These are phyloP conservation scores for Austroboletus niveus DNA, from an alignment of 1,284 basidiomycete genomes.

Conservation along the genomic window DNA sequence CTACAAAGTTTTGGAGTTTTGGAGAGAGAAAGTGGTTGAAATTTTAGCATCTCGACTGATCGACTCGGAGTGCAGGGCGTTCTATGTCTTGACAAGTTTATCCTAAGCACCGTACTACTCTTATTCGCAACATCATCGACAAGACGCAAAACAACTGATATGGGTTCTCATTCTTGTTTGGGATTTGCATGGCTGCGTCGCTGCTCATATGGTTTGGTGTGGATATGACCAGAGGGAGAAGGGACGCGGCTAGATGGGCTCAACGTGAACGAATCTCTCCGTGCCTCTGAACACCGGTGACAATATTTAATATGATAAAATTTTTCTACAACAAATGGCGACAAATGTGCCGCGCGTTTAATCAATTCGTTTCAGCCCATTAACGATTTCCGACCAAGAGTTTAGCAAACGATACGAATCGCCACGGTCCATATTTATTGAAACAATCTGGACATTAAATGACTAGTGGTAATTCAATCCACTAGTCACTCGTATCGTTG, in stretches of 20 bases:
- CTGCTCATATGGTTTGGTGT: slow-evolving; percentile 32
- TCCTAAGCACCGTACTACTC: slow-evolving; percentile 89
- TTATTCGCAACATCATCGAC: slow-evolving; percentile 80
- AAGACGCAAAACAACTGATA: slow-evolving; percentile 71
- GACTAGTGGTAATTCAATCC: neutral
- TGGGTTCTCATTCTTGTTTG: slow-evolving; percentile 80
- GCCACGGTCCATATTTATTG: too few relatives aligned
- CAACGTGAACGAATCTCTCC: neutral
- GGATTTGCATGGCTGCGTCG: slow-evolving; percentile 61
- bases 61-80: slow-evolving; percentile 19
- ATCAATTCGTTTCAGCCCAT: too few relatives aligned
- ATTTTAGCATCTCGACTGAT: neutral
- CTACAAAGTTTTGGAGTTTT: slow-evolving; percentile 85
- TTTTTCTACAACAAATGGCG: too few relatives aligned
- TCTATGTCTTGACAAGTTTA: slow-evolving; percentile 26
- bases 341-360: too few relatives aligned
- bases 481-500: neutral
- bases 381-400: too few relatives aligned
- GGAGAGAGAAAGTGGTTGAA: slow-evolving; percentile 38
- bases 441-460: neutral
- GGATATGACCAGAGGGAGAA: slow-evolving; percentile 14
- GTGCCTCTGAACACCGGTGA: too few relatives aligned
- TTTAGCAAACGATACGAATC: too few relatives aligned
- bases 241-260: neutral
- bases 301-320: too few relatives aligned